phyloP scores from a whole-genome alignment of 805 yeast species.

The Groenewaldozyma tartarivorans region DNA sequence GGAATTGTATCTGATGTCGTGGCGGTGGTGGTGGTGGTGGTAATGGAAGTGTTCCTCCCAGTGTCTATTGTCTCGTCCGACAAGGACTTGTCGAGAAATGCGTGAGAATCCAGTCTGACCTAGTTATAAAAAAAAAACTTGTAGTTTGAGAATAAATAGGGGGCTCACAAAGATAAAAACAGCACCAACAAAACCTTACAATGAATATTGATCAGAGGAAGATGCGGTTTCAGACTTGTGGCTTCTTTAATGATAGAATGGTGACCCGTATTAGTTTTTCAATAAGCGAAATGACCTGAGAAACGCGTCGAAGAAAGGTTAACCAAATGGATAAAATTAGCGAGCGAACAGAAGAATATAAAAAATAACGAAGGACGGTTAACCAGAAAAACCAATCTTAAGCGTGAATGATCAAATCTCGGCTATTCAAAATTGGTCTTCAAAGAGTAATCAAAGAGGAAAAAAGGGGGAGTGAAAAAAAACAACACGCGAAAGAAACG shows the following conservation, averaged over 20 bases:
- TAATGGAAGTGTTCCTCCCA: not conserved
- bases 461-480: constrained; percentile 2
- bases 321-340: not conserved
- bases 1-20: not conserved
- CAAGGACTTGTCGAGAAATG: not conserved
- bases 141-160: too few species aligned
- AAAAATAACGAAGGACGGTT: constrained; percentile 3
- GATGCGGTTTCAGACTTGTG: too few species aligned
- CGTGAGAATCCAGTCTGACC: too few species aligned
- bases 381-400: not conserved
- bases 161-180: too few species aligned
- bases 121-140: too few species aligned
- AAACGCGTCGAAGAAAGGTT: not conserved
- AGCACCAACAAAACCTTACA: too few species aligned
- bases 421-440: constrained; percentile 1
- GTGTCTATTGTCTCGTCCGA: not conserved
- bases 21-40: not conserved
- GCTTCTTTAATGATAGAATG: not conserved
- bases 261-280: not conserved
- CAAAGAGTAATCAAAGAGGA: constrained; percentile 1
- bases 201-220: too few species aligned
- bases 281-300: not conserved
- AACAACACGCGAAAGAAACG: constrained; percentile 1
- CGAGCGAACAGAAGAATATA: not conserved
- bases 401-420: not conserved